phyloP scores from a whole-genome alignment of 2,329 filamentous ascomycete genomes.

The Botryotinia convoluta region DNA sequence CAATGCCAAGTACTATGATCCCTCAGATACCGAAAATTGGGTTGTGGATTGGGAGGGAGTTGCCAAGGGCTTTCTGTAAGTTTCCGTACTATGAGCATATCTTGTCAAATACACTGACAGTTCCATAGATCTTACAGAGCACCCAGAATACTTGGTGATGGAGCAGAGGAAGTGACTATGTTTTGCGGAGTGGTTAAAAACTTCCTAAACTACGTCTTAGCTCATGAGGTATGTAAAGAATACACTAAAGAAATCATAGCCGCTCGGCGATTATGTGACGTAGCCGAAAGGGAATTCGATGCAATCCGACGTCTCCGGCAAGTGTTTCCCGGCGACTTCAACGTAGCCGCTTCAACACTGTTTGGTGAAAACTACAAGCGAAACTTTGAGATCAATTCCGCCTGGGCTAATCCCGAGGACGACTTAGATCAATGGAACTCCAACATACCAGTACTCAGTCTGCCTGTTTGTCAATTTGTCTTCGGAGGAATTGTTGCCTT shows the following conservation, averaged over 20 bases:
- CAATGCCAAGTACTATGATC: slow-evolving; percentile 50
- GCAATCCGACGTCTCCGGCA: slow-evolving; percentile 51
- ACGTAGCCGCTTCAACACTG: slow-evolving; percentile 67
- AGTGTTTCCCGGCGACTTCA: slow-evolving; percentile 74
- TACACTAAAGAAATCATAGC: slow-evolving; percentile 63
- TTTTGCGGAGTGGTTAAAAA: slow-evolving; percentile 71
- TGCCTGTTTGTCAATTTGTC: slow-evolving; percentile 44
- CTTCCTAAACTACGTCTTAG: slow-evolving; percentile 83
- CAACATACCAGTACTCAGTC: slow-evolving; percentile 27
- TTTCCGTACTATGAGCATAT: slow-evolving; percentile 22
- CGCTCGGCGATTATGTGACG: slow-evolving; percentile 64
- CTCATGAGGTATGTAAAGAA: slow-evolving; percentile 84
- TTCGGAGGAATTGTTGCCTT: slow-evolving; percentile 48
- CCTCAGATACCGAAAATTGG: slow-evolving; percentile 56
- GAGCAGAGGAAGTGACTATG: slow-evolving; percentile 52
- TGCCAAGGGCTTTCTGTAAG: slow-evolving; percentile 74
- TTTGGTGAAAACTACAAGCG: slow-evolving; percentile 51
- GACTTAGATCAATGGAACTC: slow-evolving; percentile 21
- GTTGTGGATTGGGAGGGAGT: slow-evolving; percentile 77
- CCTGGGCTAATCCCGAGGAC: slow-evolving; percentile 32
- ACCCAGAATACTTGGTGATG: slow-evolving; percentile 54
- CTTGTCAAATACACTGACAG: slow-evolving; percentile 23
- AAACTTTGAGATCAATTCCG: slow-evolving; percentile 21
- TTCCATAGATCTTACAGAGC: slow-evolving; percentile 53
- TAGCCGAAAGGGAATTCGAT: slow-evolving; percentile 65